These are phyloP conservation scores for Phyllosticta capitalensis DNA, from an alignment of 2,329 filamentous ascomycete species.

Conservation along the genomic window DNA sequence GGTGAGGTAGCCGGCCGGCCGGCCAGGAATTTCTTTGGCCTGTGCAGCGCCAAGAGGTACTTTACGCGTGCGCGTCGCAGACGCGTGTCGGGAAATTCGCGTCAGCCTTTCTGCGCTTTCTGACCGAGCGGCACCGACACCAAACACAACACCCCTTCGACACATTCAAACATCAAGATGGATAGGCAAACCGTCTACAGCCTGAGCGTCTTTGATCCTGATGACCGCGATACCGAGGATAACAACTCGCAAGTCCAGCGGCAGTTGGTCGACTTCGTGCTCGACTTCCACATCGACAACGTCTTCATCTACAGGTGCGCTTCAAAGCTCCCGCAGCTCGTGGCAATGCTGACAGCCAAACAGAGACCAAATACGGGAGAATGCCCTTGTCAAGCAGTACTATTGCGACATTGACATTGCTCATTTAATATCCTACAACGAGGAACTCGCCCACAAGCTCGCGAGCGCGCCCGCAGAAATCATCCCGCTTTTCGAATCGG, in stretches of 20 bases:
- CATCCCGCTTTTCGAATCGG: conserved; percentile 85
- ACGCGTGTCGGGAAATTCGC: not conserved
- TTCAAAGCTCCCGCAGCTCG: not conserved
- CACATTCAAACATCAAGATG: conserved; percentile 42
- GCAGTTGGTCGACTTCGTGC: conserved; percentile 79
- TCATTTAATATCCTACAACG: conserved; percentile 91
- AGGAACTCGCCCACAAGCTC: conserved; percentile 84
- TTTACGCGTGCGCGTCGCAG: conserved; percentile 12
- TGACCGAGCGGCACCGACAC: not conserved
- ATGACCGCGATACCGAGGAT: conserved; percentile 25
- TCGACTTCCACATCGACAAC: conserved; percentile 90
- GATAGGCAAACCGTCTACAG: conserved; percentile 84
- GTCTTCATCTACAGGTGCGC: conserved; percentile 82
- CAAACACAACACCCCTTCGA: conserved; percentile 1
- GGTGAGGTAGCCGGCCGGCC: too few relatives aligned
- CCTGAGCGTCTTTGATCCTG: conserved; percentile 60
- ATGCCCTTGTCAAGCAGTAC: conserved; percentile 87
- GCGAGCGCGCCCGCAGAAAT: conserved; percentile 85
- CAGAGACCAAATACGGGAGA: conserved; percentile 91
- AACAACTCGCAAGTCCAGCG: conserved; percentile 49
- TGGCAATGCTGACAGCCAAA: conserved; percentile 22
- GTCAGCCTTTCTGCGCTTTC: conserved; percentile 2
- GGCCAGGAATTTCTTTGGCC: not conserved
- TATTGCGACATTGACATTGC: conserved; percentile 95
- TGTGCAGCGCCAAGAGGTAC: conserved; percentile 5